Percentiles rank a stretch among this genome's conserved stretches.
phyloP scores from a whole-genome alignment of 164 flowering plant species.

The Stephania japonica region DNA sequence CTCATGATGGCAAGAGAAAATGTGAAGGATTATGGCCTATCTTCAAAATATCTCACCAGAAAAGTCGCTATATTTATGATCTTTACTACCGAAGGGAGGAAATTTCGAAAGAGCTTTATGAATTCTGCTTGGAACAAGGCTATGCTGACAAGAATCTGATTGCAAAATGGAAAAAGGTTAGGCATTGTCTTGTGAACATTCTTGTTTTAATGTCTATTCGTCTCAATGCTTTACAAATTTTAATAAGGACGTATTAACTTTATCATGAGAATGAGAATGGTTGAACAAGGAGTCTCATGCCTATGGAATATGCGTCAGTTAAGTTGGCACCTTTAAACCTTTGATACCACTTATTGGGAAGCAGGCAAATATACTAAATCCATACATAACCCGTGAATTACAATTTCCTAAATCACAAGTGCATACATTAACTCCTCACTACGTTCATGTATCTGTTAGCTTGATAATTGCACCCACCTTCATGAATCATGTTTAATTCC shows the following conservation, averaged over 20 bases:
- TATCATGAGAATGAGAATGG: neutral
- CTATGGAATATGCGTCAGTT: neutral
- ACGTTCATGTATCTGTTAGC: too few relatives aligned
- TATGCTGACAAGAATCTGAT: slow-evolving; percentile 76
- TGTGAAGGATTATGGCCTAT: slow-evolving; percentile 87
- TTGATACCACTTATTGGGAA: too few relatives aligned
- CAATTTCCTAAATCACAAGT: too few relatives aligned
- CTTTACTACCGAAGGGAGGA: slow-evolving; percentile 75
- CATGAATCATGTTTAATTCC: too few relatives aligned
- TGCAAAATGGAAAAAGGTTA: slow-evolving; percentile 87
- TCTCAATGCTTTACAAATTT: neutral
- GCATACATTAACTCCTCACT: too few relatives aligned
- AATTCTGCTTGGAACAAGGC: slow-evolving; percentile 84
- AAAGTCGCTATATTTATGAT: slow-evolving; percentile 75
- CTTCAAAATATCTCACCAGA: slow-evolving; percentile 75
- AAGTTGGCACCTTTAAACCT: too few relatives aligned
- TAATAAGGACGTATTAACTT: neutral
- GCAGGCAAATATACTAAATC: too few relatives aligned
- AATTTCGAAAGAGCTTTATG: slow-evolving; percentile 70
- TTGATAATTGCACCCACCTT: too few relatives aligned
- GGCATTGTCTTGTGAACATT: neutral
- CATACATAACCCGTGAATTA: too few relatives aligned
- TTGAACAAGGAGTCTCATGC: neutral
- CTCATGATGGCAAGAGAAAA: slow-evolving; percentile 82
- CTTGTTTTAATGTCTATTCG: neutral